These are phyloP conservation scores for Tetrapisispora iriomotensis DNA, from an alignment of 805 yeast genomes.

Conservation along the genomic window DNA sequence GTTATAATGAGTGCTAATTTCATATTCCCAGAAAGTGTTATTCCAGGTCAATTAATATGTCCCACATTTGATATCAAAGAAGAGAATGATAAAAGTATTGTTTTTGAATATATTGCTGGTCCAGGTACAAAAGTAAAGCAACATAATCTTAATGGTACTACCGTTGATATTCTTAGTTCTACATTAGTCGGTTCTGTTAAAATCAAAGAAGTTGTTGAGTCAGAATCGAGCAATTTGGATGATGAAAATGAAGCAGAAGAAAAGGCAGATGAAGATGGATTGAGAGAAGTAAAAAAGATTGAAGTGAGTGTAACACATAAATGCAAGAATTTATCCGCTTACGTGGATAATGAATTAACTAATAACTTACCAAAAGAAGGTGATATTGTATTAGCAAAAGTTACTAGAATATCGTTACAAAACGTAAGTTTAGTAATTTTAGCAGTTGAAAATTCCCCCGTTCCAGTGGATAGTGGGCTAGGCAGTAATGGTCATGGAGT, in stretches of 20 bases:
- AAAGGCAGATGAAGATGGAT: conserved; percentile 8
- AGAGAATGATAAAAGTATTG: conserved; percentile 20
- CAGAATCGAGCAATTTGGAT: conserved; percentile 6
- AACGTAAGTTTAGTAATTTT: conserved; percentile 75
- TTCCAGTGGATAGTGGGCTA: conserved; percentile 52
- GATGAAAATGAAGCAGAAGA: conserved; percentile 5
- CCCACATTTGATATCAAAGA: conserved; percentile 40
- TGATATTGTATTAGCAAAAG: conserved; percentile 69
- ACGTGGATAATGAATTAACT: conserved; percentile 25
- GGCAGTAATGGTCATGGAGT: conserved; percentile 45
- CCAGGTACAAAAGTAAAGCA: conserved; percentile 49
- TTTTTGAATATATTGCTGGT: conserved; percentile 49
- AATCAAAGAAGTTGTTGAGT: conserved; percentile 20
- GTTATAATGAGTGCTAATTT: conserved; percentile 2
- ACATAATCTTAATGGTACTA: conserved; percentile 32
- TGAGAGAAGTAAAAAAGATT: conserved; percentile 14
- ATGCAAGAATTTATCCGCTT: conserved; percentile 5
- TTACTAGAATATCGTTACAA: conserved; percentile 52
- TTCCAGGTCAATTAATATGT: conserved; percentile 77
- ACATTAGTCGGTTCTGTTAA: conserved; percentile 54
- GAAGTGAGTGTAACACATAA: conserved; percentile 25
- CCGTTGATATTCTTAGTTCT: conserved; percentile 39
- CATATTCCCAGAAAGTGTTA: conserved; percentile 36
- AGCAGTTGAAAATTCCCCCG: conserved; percentile 52
- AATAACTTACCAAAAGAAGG: conserved; percentile 70